Conservation (phyloP, 2,329 filamentous ascomycete genomes). For the Fusarium tricinctum region DNA sequence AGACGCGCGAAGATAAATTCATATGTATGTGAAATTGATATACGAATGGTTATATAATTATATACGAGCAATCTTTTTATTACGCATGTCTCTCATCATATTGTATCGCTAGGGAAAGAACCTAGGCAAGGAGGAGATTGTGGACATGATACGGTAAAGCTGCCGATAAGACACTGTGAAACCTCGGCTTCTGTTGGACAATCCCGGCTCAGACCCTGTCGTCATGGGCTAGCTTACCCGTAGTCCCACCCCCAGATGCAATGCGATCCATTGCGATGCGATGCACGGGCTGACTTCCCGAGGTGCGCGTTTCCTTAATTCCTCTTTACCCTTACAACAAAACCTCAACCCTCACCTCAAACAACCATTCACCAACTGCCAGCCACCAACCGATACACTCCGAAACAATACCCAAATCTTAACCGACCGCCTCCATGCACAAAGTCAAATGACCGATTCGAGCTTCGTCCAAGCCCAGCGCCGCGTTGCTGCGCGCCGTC, state of each 20-base stretch:
- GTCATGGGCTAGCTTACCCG: conserved; percentile 39
- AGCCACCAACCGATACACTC: conserved; percentile 4
- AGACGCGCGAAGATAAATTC: no score
- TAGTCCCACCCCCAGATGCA: conserved; percentile 36
- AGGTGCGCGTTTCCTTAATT: conserved; percentile 23
- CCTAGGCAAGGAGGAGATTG: conserved; percentile 1
- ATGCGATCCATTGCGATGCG: conserved; percentile 18
- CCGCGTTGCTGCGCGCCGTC: conserved; percentile 85
- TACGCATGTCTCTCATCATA: background rate
- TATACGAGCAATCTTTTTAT: no score
- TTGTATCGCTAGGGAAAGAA: background rate
- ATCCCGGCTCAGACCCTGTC: conserved; percentile 29
- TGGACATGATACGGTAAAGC: background rate
- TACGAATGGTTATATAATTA: no score
- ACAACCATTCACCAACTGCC: conserved; percentile 4
- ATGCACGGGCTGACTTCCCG: background rate
- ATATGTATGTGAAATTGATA: no score
- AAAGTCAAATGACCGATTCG: conserved; percentile 62
- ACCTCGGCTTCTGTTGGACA: conserved; percentile 45
- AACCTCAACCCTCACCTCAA: conserved; percentile 10
- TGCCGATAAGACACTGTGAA: conserved; percentile 23
- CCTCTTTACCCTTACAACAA: conserved; percentile 30
- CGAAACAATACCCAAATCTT: conserved; percentile 1
- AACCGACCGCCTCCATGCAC: conserved; percentile 49
- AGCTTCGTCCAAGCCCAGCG: conserved; percentile 92